phyloP scores from a whole-genome alignment of 192 early-diverging fungal species.

The Pilaira anomala region DNA sequence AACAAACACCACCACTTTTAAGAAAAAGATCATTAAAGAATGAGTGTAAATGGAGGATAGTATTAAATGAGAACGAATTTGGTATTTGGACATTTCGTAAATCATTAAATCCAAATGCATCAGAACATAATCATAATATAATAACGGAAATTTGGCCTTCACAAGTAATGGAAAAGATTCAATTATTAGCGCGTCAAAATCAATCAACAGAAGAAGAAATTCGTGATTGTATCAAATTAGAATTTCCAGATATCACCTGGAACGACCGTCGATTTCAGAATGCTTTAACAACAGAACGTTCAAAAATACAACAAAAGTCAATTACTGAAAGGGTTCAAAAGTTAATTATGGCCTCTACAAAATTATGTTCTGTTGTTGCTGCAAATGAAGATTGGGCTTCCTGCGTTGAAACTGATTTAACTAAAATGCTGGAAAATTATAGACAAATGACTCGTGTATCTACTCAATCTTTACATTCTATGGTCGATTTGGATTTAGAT shows the following conservation, averaged over 20 bases:
- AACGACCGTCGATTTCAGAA: slow-evolving; percentile 61
- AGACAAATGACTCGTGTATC: slow-evolving; percentile 1
- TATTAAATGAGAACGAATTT: slow-evolving; percentile 43
- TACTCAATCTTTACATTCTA: background rate
- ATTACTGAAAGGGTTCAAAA: slow-evolving; percentile 43
- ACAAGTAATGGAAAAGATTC: slow-evolving; percentile 40
- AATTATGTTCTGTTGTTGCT: slow-evolving; percentile 40
- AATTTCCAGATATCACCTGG: slow-evolving; percentile 54
- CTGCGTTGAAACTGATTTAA: slow-evolving; percentile 21
- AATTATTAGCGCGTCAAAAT: slow-evolving; percentile 36
- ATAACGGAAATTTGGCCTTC: slow-evolving; percentile 40
- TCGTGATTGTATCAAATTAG: slow-evolving; percentile 45
- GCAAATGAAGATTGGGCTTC: slow-evolving; percentile 35
- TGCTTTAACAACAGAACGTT: slow-evolving; percentile 48
- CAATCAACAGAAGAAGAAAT: slow-evolving; percentile 34
- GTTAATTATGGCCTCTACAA: slow-evolving; percentile 44
- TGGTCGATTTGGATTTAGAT: slow-evolving; percentile 11
- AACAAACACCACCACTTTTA: slow-evolving; percentile 42
- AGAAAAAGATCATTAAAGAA: slow-evolving; percentile 40
- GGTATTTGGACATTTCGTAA: slow-evolving; percentile 42
- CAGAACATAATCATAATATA: slow-evolving; percentile 46
- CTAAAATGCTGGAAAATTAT: slow-evolving; percentile 18
- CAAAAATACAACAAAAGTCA: slow-evolving; percentile 40
- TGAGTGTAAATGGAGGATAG: slow-evolving; percentile 52
- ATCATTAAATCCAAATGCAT: slow-evolving; percentile 44